Evolutionary conservation across 2,329 filamentous ascomycete genomes (phyloP), one percentile per base, ranked within the genome.

Genomic region (Bipolaris victoriae): DNA sequence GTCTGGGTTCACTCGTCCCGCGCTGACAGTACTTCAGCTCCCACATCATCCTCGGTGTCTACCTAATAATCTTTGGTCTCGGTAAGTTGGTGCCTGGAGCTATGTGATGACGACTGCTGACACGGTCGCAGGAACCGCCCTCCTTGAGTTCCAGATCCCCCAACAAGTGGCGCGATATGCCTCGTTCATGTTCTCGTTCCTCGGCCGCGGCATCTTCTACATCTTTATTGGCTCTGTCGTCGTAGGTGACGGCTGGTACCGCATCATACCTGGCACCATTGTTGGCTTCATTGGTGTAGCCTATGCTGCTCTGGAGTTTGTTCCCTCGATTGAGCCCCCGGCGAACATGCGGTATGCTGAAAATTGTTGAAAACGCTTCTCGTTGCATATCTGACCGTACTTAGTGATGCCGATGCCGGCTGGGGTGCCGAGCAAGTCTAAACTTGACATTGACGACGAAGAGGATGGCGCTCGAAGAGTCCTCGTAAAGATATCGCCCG

Each of bases 131-230:
- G 88, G 85, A 65, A 88, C 91, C 64, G 89, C 83, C 40, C 69
- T 80, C 31, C 78, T 82, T 60, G 95, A 99, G 80, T 96, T 98
- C 82, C 90, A 97, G 79, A 94, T 97, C 69, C 94, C 95, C 49
- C 91, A 93, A 58, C 93, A 97, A 77, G 84, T 97, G 52, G 90
- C 92, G 57, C 89, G 92, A 80, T 97, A 98, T 82, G 94, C 92
- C 52, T 96, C 92, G 10, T 99, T 99, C 83, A 88, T 98, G 79
- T 98, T 98, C 83, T 96, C 91, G 56, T 98, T 99, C 84, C 81
- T 98, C 68, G 95, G 95, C 61, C 92, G 95, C 75, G 95, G 95
- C 79, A 84, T 92, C 76, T 98, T 99, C 83, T 99, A 99, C 85
- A 86, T 98, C 79, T 98, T 99, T 79, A 83, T 97, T 71, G 95